Evolutionary conservation across 2,329 filamentous ascomycete genomes (phyloP), one percentile per base, ranked within the genome.

Genomic region (Pseudogymnoascus sp.): DNA sequence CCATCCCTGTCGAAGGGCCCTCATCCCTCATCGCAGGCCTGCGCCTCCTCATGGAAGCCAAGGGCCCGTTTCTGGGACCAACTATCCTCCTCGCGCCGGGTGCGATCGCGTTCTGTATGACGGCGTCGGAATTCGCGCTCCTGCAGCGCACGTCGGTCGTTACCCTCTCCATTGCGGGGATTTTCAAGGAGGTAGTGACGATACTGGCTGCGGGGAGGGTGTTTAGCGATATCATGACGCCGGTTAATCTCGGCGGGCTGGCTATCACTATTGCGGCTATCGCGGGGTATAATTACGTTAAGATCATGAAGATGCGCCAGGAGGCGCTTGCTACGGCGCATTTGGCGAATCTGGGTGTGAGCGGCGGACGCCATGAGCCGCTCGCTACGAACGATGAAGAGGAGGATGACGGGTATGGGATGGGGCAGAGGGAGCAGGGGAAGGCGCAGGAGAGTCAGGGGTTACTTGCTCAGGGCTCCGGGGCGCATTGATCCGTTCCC

Each of bases 141-240:
- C 83, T 99, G 67, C 89, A 97, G 78, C 90, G 94, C 58, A 97
- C 93, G 0, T 95, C 90, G 1, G 94, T 99, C 61, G 94, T 99
- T 60, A 97, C 94, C 0, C 82, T 99, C 51, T 95, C 90, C 60
- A 97, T 99, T 68, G 96, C 92, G 65, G 94, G 94, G 65, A 97
- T 99, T 65, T 97, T 99, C 81, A 99, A 99, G 74, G 94, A 99
- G 77, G 94, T 97, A 41, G 87, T 99, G 62, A 99, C 94, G 12
- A 97, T 99, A 70, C 88, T 85, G 41, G 92, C 91, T 0, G 93
- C 93, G 0, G 89, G 91, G 7, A 74, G 95, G 29, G 86, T 96
- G 3, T 99, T 97, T 78, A 84, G 94, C 69, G 94, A 99, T 73
- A 84, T 83, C 58, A 83, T 99, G 51, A 97, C 92, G 0, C 79